Percentiles rank a stretch among this genome's conserved stretches.
Evolutionary conservation across 208 protist species (phyloP).

Genomic region (Borovskyia barvae): DNA sequence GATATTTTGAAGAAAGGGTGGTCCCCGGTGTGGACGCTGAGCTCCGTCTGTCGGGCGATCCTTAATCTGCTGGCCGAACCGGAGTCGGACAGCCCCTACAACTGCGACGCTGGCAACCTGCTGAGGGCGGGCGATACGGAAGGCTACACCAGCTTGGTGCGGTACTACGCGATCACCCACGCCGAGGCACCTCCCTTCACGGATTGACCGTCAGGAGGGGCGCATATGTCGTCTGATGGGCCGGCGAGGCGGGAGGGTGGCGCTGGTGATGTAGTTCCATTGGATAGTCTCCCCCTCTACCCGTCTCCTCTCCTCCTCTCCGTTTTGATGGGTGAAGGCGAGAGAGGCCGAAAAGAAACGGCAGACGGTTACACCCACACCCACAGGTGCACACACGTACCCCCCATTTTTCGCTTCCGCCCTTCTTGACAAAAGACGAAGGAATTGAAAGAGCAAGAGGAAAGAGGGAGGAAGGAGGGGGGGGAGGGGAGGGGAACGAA

Average conservation of each 20-base stretch:
- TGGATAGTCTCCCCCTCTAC: not conserved
- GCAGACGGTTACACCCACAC: no score
- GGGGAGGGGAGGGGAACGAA: no score
- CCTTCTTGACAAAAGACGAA: no score
- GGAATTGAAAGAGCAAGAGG: no score
- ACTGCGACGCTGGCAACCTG: slow-evolving; percentile 93
- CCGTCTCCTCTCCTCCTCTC: slow-evolving; percentile 1
- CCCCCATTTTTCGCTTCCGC: no score
- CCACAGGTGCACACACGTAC: no score
- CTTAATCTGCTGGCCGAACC: slow-evolving; percentile 75
- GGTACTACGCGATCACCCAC: slow-evolving; percentile 72
- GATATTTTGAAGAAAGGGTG: slow-evolving; percentile 91
- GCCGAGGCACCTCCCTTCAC: slow-evolving; percentile 56
- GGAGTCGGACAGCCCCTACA: slow-evolving; percentile 79
- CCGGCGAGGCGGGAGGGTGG: no score
- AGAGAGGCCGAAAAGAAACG: no score
- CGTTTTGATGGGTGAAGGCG: no score
- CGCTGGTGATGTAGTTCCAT: no score
- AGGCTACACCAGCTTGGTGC: slow-evolving; percentile 64
- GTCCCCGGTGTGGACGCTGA: slow-evolving; percentile 90
- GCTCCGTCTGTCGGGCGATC: slow-evolving; percentile 84
- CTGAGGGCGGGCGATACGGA: slow-evolving; percentile 64
- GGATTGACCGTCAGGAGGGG: slow-evolving; percentile 14
- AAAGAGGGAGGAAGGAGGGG: no score
- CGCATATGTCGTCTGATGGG: no score